A percentile compares a stretch with the other conserved stretches of the same genome.
These are phyloP conservation scores for Starmerella vitae DNA, from an alignment of 805 yeast species.

Conservation along the genomic window DNA sequence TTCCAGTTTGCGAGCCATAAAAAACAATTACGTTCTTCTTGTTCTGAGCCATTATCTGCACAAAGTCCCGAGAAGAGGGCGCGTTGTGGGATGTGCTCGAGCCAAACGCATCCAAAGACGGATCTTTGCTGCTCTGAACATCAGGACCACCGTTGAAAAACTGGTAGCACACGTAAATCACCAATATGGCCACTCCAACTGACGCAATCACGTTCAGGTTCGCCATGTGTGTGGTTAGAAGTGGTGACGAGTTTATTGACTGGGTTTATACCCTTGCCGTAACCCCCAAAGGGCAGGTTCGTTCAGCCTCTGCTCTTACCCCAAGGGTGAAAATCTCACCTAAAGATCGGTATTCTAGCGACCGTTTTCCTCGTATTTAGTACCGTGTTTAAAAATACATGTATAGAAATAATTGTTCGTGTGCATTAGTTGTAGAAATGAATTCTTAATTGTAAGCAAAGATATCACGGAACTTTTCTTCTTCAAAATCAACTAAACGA, in stretches of 20 bases:
- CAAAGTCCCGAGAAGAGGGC: slow-evolving; percentile 18
- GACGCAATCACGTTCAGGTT: slow-evolving; percentile 1
- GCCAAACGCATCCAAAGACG: slow-evolving; percentile 2
- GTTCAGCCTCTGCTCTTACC: too few relatives aligned
- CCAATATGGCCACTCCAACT: slow-evolving; percentile 15
- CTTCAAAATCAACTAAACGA: too few relatives aligned
- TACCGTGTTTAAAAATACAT: too few relatives aligned
- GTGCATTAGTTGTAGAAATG: too few relatives aligned
- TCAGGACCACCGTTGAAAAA: slow-evolving; percentile 13
- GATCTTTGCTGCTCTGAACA: slow-evolving; percentile 6
- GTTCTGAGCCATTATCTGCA: slow-evolving; percentile 35
- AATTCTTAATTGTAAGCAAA: too few relatives aligned
- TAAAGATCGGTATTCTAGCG: too few relatives aligned
- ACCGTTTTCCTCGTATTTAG: too few relatives aligned
- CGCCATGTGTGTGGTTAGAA: slow-evolving; percentile 3
- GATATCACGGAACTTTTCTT: too few relatives aligned
- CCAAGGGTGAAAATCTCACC: too few relatives aligned
- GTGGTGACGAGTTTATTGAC: background rate
- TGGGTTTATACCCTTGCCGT: background rate
- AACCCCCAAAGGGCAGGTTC: background rate
- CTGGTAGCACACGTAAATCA: slow-evolving; percentile 15
- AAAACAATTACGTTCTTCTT: slow-evolving; percentile 67
- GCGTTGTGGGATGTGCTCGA: slow-evolving; percentile 1
- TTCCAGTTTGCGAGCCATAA: slow-evolving; percentile 95
- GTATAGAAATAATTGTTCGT: too few relatives aligned